phyloP scores from a whole-genome alignment of 495 filamentous ascomycete genomes.

The Hyaloscypha hepaticicola region DNA sequence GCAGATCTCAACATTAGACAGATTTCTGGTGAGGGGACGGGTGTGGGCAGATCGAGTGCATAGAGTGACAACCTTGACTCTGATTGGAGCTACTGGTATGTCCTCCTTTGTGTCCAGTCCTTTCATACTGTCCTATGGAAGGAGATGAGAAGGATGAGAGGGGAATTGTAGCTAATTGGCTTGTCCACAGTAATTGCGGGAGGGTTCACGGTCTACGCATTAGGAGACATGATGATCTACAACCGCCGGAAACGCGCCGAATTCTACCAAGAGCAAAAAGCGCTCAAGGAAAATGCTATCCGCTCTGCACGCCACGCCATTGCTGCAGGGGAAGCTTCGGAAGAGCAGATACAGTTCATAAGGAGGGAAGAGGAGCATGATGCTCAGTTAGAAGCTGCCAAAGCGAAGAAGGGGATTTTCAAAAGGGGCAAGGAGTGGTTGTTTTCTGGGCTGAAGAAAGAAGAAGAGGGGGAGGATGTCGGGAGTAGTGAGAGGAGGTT shows the following conservation, averaged over 20 bases:
- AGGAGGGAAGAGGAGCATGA: conserved; percentile 57
- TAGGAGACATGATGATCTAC: conserved; percentile 82
- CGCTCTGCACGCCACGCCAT: conserved; percentile 58
- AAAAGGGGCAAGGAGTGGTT: conserved; percentile 43
- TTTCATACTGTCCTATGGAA: neutral
- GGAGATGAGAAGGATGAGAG: neutral
- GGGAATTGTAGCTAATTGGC: conserved; percentile 21
- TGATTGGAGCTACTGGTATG: conserved; percentile 82
- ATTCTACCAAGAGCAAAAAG: conserved; percentile 63
- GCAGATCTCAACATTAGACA: conserved; percentile 65
- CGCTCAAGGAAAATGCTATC: conserved; percentile 50
- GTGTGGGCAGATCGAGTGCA: conserved; percentile 82
- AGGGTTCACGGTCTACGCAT: conserved; percentile 74
- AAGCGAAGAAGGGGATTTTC: conserved; percentile 38
- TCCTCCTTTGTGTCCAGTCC: conserved; percentile 4
- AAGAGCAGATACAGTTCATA: conserved; percentile 51
- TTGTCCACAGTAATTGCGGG: conserved; percentile 60
- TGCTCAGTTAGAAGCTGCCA: conserved; percentile 32
- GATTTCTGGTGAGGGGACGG: conserved; percentile 64
- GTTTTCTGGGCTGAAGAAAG: conserved; percentile 41
- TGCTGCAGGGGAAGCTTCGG: conserved; percentile 61
- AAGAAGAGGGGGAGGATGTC: conserved; percentile 39
- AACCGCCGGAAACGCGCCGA: conserved; percentile 70
- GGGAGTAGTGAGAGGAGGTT: conserved; percentile 35
- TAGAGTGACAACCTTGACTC: conserved; percentile 65